Evolutionary conservation across 2,329 filamentous ascomycete genomes (phyloP), one percentile per base, ranked within the genome.

Genomic region (Colletotrichum sublineola): DNA sequence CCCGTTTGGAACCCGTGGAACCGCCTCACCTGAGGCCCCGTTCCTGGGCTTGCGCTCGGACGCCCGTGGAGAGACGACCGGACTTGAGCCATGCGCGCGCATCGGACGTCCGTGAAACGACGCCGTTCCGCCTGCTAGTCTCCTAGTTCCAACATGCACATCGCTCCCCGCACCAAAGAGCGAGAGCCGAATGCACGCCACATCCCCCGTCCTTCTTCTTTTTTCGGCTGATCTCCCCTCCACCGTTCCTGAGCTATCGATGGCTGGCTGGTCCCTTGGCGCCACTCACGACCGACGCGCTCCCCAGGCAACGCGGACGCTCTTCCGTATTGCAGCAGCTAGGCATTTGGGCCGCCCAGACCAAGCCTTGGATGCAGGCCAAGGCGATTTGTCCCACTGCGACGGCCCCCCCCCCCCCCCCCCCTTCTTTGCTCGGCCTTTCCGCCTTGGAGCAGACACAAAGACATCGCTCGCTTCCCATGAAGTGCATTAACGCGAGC

Each of bases 91-190:
- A 44, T 67, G 71, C 71, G 56, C 71, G 56, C 61, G 55, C 42
- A 36, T 20, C 71, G 71, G 71, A 73, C 71, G 71, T 73, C 71
- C 71, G 71, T 73, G 70, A 73, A 73, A 73, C 70, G 66, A 61
- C 46, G 61, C 67, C 46, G 61, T 31, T 63, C 66, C 61, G 40
- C 53, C 42, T 61, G 46, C 66, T 73, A 70, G 66, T 31, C 56
- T 44, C 40, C 29, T 61, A 33, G 63, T 36, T 29, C 38, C 58
- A 63, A 38, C 65, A 38, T 64, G 50, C 48, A 48, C 52, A 70
- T 73, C 70, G 70, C 70, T 69, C 60, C 66, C 70, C 70, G 70
- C 70, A 65, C 61, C 58, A 64, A 73, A 69, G 48, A 42, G 70
- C 70, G 70, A 72, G 66, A 70, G 70, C 70, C 70, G 66, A 72